Base-by-base conservation (phyloP, 179 eudicot genomes). In the Amaranthus tricolor region DNA sequence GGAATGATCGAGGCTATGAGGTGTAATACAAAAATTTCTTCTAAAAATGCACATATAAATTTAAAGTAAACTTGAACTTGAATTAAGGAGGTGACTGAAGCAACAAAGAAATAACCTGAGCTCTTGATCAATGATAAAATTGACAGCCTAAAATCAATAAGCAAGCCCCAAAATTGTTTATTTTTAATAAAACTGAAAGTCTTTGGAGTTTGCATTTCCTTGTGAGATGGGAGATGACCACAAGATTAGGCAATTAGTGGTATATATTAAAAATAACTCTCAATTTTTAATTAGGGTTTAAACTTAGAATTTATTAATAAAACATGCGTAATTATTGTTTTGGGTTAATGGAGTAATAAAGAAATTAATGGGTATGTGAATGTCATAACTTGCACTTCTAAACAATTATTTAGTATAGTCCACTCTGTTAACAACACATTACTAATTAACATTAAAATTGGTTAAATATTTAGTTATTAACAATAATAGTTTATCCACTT, bases 71-170 rank as follows among this genome's bases (percentile, higher is more conserved):
- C 67, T 67, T 67, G 71, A 60, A 47, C 71, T 49, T 65, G 72
- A 55, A 66, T 56, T 43, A 54, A 45, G 72, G 64, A 21, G 64
- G 45, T 20, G 71, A 45, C 21, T 56, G 71, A 66, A 74, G 52
- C 72, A 74, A 66, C 72, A 74, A 44, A 74, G 72, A 66, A 74
- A 48, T 54, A 63, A 19, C 77, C 77, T 74, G 71, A 65, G 53
- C n/a, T 66, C 62, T 44, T 6, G 13, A 74, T 63, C 69, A 53
- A 17, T 31, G 40, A 31, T 64, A 44, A 5, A 43, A 15, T 40
- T 54, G 53, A 74, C 62, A 64, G 54, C 63, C 7, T 63, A 54
- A 5, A 57, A 31, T 51, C 49, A 31, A 21, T 62, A 6, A 62
- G 21, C 14, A 20, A 72, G 56, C 12, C 1, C 3, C 15, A 60